Conservation (phyloP, 352 stramenopile genomes). For the Phytophthora cactorum region DNA sequence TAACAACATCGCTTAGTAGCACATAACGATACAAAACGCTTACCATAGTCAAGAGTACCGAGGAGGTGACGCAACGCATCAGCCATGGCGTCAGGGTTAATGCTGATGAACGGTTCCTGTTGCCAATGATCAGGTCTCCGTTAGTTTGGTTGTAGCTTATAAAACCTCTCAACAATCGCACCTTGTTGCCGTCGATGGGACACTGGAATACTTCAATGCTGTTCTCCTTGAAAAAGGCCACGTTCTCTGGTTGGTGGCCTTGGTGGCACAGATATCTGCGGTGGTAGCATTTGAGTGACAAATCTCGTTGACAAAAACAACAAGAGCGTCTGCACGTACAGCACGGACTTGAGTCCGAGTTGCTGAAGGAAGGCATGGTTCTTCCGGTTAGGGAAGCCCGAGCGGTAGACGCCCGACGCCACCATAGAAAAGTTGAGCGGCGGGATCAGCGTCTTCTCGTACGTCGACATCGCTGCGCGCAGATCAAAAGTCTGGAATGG, state of each 20-base stretch:
- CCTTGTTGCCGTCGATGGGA: constrained; percentile 91
- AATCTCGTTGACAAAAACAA: background rate
- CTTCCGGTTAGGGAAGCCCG: constrained; percentile 87
- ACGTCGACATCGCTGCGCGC: constrained; percentile 62
- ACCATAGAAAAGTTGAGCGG: constrained; percentile 93
- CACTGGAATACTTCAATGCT: constrained; percentile 85
- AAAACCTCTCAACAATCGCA: constrained; percentile 10
- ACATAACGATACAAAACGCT: background rate
- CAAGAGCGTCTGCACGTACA: constrained; percentile 53
- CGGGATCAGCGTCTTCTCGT: constrained; percentile 90
- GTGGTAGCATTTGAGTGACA: background rate
- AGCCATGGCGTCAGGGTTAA: constrained; percentile 83
- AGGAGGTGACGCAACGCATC: constrained; percentile 80
- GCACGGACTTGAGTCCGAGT: constrained; percentile 84
- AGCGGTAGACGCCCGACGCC: constrained; percentile 87
- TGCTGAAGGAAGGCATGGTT: constrained; percentile 90
- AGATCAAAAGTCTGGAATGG: constrained; percentile 6
- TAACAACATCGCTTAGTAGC: constrained; percentile 12
- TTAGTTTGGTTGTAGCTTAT: background rate
- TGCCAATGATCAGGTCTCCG: constrained; percentile 4
- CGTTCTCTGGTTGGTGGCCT: constrained; percentile 82
- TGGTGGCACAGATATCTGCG: constrained; percentile 84
- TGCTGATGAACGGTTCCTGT: constrained; percentile 91
- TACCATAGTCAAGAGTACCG: constrained; percentile 33
- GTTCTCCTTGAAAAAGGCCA: constrained; percentile 84